Base-by-base conservation (phyloP, 1,284 basidiomycete species). In the Tetrapyrgos nigripes region DNA sequence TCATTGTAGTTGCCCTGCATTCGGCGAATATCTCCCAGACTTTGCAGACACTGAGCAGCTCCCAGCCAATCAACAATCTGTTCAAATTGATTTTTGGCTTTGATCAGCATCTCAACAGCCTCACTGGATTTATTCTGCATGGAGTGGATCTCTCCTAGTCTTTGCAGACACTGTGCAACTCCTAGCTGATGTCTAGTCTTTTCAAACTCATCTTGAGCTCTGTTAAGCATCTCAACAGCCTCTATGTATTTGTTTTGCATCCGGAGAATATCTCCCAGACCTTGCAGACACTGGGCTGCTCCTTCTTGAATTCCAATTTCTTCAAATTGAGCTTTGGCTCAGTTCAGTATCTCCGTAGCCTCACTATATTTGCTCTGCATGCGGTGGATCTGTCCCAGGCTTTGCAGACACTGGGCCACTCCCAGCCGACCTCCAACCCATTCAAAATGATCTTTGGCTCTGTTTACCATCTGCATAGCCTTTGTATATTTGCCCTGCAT, bases 101-200 rank as follows among this genome's bases (percentile, higher is more conserved):
- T n/a, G 4, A 6, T 48, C 4, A 48, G n/a, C 46, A 48, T 8
- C 5, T 26, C 11, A 14, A 14, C n/a, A 27, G 46, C 46, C 11
- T 48, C 46, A 23, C 5, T 23, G n/a, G 24, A 48, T 23, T 48
- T 26, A 48, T 48, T 31, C 21, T 28, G 3, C 26, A 50, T 50
- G 3, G 17, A 3, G 23, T 28, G 23, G 35, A 31, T 50, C 24
- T 59, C 53, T 11, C 51, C 57, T 37, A 59, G 50, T 33, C 57
- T 59, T 21, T 52, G 43, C 19, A 55, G 44, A 24, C 58, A 59
- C 29, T 59, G 58, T 10, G 58, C 58, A 40, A 35, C 53, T 26
- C 57, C 57, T 9, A 58, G 26, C 9, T 26, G 37, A 46, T 60
- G 27, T 3, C 55, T 55, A 51, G 57, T 57, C 33, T 49, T 35